Percentiles rank a stretch among this genome's conserved stretches.
These are phyloP conservation scores for Grosmannia serpens DNA, from an alignment of 2,329 filamentous ascomycete genomes.

Conservation along the genomic window DNA sequence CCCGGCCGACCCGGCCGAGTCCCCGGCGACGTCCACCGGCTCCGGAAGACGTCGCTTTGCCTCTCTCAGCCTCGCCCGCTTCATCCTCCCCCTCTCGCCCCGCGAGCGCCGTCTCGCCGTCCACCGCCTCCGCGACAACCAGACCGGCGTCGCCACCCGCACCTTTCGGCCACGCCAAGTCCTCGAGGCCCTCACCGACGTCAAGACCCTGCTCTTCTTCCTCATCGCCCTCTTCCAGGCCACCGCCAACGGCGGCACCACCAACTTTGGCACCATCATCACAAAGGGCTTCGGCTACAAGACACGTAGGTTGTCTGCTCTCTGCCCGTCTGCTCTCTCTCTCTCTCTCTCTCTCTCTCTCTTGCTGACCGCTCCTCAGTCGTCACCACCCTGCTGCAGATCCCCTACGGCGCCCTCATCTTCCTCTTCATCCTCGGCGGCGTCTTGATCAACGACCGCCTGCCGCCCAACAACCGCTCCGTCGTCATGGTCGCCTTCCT, in stretches of 20 bases:
- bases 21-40: conserved; percentile 14
- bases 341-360: too few relatives aligned
- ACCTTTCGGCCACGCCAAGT: conserved; percentile 34
- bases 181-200: conserved; percentile 34
- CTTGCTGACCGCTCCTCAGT: not conserved
- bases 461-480: not conserved
- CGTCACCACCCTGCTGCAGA: not conserved
- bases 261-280: not conserved
- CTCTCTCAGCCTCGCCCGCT: too few relatives aligned
- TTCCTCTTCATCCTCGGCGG: not conserved
- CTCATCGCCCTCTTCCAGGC: conserved; percentile 15
- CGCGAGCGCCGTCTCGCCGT: conserved; percentile 45
- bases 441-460: not conserved
- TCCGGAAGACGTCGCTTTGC: too few relatives aligned
- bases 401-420: not conserved
- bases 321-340: too few relatives aligned
- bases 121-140: conserved; percentile 37
- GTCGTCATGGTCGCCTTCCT: not conserved
- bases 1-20: conserved; percentile 41
- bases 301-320: too few relatives aligned
- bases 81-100: conserved; percentile 26
- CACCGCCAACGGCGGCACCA: not conserved
- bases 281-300: not conserved
- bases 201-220: conserved; percentile 49
- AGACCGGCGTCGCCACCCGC: conserved; percentile 41